A percentile compares a stretch with the other conserved stretches of the same genome.
phyloP scores from a whole-genome alignment of 352 stramenopile genomes.

The Pythium sukuiense region DNA sequence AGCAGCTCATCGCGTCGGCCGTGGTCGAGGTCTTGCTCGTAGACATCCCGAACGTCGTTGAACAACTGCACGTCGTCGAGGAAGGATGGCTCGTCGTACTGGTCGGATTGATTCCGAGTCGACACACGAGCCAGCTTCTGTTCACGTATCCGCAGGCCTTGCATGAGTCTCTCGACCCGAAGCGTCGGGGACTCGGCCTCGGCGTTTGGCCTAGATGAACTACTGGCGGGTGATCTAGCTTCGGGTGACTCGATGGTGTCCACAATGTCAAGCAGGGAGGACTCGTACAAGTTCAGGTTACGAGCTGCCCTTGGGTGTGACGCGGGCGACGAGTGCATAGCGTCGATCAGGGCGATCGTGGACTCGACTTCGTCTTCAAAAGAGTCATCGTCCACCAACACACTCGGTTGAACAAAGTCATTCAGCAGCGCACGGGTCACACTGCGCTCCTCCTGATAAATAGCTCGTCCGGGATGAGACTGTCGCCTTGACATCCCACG shows the following conservation, averaged over 20 bases:
- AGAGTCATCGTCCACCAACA: slow-evolving; percentile 19
- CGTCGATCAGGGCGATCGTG: slow-evolving; percentile 18
- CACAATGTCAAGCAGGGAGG: slow-evolving; percentile 47
- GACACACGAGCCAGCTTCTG: slow-evolving; percentile 27
- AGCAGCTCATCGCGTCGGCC: slow-evolving; percentile 6
- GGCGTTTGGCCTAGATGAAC: not conserved
- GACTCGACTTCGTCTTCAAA: slow-evolving; percentile 30
- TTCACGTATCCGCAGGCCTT: slow-evolving; percentile 34
- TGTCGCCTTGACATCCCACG: not conserved
- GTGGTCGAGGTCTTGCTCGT: slow-evolving; percentile 29
- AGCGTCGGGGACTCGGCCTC: slow-evolving; percentile 10
- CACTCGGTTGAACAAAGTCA: slow-evolving; percentile 23
- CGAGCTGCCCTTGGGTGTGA: not conserved
- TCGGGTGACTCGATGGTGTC: slow-evolving; percentile 38
- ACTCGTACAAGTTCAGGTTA: slow-evolving; percentile 39
- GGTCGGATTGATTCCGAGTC: not conserved
- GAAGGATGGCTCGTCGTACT: slow-evolving; percentile 11
- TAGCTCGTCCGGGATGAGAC: not conserved
- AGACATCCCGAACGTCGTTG: slow-evolving; percentile 38
- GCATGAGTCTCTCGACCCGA: slow-evolving; percentile 23
- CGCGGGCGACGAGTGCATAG: slow-evolving; percentile 7
- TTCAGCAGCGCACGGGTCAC: slow-evolving; percentile 19
- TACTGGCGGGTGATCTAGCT: not conserved
- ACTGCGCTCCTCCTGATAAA: slow-evolving; percentile 8
- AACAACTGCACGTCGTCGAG: slow-evolving; percentile 44